Conservation (phyloP, 2,329 filamentous ascomycete genomes). For the Bipolaris bicolor region DNA sequence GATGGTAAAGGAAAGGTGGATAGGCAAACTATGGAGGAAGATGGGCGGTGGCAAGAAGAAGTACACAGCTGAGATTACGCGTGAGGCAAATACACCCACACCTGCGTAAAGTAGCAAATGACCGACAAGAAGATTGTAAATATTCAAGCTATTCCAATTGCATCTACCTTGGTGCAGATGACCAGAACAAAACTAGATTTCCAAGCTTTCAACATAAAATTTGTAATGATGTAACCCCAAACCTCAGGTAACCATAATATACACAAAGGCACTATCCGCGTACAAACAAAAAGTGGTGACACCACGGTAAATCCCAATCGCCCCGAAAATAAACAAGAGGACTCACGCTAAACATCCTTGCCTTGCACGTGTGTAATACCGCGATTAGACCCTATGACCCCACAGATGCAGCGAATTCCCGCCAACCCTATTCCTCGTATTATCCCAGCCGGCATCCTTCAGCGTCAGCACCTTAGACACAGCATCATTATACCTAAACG, state of each 20-base stretch:
- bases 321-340: not conserved
- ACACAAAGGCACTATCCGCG: no score
- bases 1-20: conserved; percentile 61
- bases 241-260: no score
- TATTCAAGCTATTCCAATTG: not conserved
- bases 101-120: not conserved
- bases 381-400: conserved; percentile 31
- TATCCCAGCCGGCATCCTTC: conserved; percentile 42
- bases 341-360: no score
- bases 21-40: conserved; percentile 38
- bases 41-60: conserved; percentile 27
- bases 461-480: conserved; percentile 41
- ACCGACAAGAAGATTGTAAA: not conserved
- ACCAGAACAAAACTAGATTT: no score
- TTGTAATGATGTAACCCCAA: no score
- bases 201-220: no score
- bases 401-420: conserved; percentile 40
- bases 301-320: not conserved
- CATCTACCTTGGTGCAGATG: no score
- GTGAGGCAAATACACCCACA: not conserved
- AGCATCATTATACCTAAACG: conserved; percentile 41
- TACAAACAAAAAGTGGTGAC: no score
- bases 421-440: conserved; percentile 37
- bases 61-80: not conserved
- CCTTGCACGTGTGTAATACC: no score